Evolutionary conservation across 2,329 filamentous ascomycete genomes (phyloP).

Genomic region (Sclerotinia minor): DNA sequence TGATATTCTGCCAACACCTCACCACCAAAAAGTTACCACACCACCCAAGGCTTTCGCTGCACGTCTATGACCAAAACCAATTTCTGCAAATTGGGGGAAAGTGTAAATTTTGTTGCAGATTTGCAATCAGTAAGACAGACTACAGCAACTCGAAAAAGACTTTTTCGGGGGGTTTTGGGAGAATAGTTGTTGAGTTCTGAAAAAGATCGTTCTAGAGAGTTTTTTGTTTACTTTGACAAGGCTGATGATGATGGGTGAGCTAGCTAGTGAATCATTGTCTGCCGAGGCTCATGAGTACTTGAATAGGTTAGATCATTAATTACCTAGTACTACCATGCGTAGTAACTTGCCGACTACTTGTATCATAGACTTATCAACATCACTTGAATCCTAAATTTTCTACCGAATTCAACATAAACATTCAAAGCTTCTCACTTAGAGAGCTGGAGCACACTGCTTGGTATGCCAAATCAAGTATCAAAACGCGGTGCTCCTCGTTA

Average conservation of each 20-base stretch:
- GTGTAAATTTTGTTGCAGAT: background rate
- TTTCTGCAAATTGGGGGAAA: background rate
- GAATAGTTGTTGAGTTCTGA: background rate
- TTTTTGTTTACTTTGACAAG: conserved; percentile 2
- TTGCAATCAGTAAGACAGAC: too few relatives aligned
- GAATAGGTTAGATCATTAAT: conserved; percentile 2
- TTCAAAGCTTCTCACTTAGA: too few relatives aligned
- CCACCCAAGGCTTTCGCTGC: conserved; percentile 1
- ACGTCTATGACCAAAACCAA: background rate
- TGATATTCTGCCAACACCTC: background rate
- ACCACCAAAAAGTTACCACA: too few relatives aligned
- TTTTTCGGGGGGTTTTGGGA: background rate
- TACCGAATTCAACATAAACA: too few relatives aligned
- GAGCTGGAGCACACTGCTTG: background rate
- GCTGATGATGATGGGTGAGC: background rate
- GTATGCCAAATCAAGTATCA: background rate
- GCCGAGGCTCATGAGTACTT: conserved; percentile 4
- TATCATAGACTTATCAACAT: background rate
- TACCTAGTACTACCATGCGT: background rate
- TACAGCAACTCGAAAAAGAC: background rate
- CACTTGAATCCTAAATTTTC: background rate
- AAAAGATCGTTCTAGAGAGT: background rate
- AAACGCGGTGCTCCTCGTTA: too few relatives aligned
- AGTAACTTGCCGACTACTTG: background rate
- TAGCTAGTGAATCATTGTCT: background rate